Evolutionary conservation across 768 basidiomycete species (phyloP).

Genomic region (Strobilomyces confusus): DNA sequence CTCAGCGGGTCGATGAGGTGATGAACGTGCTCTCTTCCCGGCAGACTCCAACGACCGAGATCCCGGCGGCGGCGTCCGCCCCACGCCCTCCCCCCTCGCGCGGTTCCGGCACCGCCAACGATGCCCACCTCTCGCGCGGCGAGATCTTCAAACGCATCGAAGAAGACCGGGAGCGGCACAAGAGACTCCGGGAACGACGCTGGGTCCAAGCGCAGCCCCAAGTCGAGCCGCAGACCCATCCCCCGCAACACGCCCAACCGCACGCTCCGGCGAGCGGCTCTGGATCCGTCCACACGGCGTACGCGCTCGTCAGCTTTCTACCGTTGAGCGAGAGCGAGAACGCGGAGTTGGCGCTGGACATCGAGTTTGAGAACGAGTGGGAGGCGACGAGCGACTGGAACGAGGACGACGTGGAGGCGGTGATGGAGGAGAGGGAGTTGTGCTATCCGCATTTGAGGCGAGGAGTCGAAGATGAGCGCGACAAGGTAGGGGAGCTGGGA

Average conservation of each 20-base stretch:
- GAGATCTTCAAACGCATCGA: conserved; percentile 86
- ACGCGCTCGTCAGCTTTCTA: conserved; percentile 22
- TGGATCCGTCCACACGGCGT: conserved; percentile 5
- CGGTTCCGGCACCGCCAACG: background rate
- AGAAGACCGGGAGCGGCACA: conserved; percentile 90
- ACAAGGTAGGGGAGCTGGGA: background rate
- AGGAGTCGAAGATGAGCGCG: background rate
- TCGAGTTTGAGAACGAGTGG: conserved; percentile 89
- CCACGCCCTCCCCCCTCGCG: conserved; percentile 11
- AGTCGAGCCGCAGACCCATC: background rate
- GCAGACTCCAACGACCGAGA: conserved; percentile 21
- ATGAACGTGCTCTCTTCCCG: conserved; percentile 52
- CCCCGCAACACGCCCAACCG: background rate
- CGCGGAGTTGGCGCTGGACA: conserved; percentile 58
- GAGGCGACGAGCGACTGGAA: conserved; percentile 90
- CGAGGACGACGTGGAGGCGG: conserved; percentile 80
- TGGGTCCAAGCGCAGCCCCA: conserved; percentile 6
- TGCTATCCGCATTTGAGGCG: conserved; percentile 50
- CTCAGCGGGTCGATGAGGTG: conserved; percentile 70
- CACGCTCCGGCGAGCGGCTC: background rate
- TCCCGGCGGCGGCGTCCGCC: conserved; percentile 20
- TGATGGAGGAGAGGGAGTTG: conserved; percentile 62
- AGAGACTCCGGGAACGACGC: conserved; percentile 27
- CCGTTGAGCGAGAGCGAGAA: conserved; percentile 42
- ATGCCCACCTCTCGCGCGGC: conserved; percentile 44